phyloP scores from a whole-genome alignment of 768 basidiomycete genomes.

The Auricularia heimuer region DNA sequence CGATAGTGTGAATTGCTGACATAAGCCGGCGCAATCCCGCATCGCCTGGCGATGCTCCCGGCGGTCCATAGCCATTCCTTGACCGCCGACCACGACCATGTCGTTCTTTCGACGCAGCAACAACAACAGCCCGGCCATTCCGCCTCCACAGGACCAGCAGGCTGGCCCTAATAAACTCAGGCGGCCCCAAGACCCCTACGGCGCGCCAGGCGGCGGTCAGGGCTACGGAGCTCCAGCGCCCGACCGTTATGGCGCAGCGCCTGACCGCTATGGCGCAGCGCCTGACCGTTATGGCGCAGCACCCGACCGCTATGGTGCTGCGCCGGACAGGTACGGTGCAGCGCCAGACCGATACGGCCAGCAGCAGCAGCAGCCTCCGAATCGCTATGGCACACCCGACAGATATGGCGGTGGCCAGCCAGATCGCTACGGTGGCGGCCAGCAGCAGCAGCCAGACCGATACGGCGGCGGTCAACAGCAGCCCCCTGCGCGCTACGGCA shows the following conservation, averaged over 20 bases:
- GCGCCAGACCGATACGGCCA: not conserved
- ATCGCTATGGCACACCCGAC: too few relatives aligned
- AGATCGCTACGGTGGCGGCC: too few relatives aligned
- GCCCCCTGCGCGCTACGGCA: not conserved
- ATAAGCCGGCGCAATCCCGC: too few relatives aligned
- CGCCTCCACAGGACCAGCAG: conserved; percentile 38
- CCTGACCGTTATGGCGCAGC: not conserved
- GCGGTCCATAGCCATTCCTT: not conserved
- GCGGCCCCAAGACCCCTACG: not conserved
- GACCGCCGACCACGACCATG: conserved; percentile 6
- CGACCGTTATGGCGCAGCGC: not conserved
- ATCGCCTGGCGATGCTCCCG: not conserved
- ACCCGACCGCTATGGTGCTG: not conserved
- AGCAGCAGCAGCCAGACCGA: not conserved
- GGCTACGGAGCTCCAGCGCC: not conserved
- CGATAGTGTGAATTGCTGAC: too few relatives aligned
- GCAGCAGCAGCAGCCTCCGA: not conserved
- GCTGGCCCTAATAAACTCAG: not conserved
- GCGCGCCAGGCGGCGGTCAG: not conserved
- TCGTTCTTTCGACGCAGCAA: conserved; percentile 54
- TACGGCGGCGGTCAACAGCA: not conserved
- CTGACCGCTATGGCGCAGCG: not conserved
- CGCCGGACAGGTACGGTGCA: not conserved
- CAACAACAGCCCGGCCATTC: conserved; percentile 55
- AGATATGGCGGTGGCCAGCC: too few relatives aligned